Conservation (phyloP, 179 eudicot genomes). For the Beta lomatogona region DNA sequence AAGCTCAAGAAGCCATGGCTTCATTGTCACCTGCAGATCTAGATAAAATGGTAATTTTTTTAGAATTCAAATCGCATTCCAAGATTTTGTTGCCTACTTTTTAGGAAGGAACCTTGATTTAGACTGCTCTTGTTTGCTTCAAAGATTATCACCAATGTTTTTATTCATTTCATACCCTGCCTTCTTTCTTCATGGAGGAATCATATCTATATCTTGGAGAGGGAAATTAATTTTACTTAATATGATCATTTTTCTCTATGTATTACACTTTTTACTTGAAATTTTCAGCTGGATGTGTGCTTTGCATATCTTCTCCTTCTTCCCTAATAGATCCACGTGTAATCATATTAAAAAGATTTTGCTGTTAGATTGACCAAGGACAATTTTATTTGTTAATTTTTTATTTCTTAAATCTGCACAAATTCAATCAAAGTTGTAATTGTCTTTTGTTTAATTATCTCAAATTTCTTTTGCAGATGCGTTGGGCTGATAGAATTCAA, state of each 20-base stretch:
- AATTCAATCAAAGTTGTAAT: not conserved
- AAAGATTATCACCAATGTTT: not conserved
- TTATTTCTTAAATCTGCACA: not conserved
- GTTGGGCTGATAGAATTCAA: constrained; percentile 88
- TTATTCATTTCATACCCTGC: not conserved
- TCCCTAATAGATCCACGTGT: not conserved
- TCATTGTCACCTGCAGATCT: constrained; percentile 83
- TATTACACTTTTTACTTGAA: not conserved
- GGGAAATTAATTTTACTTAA: not conserved
- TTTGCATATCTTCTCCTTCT: not conserved
- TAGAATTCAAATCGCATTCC: not conserved
- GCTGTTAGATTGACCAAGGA: not conserved
- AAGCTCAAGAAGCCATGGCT: constrained; percentile 97
- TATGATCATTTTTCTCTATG: not conserved
- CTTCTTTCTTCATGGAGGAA: not conserved
- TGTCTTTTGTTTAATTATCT: constrained; percentile 2
- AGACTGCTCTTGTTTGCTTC: not conserved
- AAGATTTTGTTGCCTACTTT: not conserved
- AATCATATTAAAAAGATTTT: too few relatives aligned
- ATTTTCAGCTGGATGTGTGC: not conserved
- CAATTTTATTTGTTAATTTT: too few relatives aligned
- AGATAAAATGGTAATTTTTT: constrained; percentile 75
- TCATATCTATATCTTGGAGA: not conserved
- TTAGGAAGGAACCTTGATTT: not conserved
- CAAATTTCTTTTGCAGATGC: constrained; percentile 60